Evolutionary conservation across 352 stramenopile species (phyloP).

Genomic region (Phytophthora podocarpi): DNA sequence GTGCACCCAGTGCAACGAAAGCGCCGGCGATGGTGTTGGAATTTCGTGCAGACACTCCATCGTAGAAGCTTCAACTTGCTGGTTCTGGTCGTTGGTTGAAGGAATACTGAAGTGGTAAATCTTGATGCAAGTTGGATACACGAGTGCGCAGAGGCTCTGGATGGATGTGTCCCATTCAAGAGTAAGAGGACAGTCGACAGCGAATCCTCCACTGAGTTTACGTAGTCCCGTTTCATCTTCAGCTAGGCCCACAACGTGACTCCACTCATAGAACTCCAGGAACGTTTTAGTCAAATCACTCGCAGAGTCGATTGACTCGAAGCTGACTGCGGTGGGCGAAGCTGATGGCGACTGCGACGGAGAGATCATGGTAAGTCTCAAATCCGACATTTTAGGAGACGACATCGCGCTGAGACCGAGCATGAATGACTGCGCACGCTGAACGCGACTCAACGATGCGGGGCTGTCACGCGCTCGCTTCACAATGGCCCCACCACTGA

Average conservation of each 20-base stretch:
- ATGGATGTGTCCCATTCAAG: conserved; percentile 67
- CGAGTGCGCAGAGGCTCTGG: conserved; percentile 58
- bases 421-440: conserved; percentile 60
- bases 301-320: conserved; percentile 21
- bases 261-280: conserved; percentile 83
- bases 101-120: conserved; percentile 50
- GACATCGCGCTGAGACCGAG: conserved; percentile 47
- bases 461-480: conserved; percentile 34
- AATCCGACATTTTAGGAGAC: conserved; percentile 32
- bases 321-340: conserved; percentile 9
- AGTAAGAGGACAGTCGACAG: conserved; percentile 58
- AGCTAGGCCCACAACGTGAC: conserved; percentile 1
- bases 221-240: conserved; percentile 24
- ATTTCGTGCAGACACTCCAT: conserved; percentile 66
- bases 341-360: conserved; percentile 22
- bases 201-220: conserved; percentile 24
- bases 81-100: conserved; percentile 3
- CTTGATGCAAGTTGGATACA: conserved; percentile 52
- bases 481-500: conserved; percentile 18
- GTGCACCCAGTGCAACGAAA: conserved; percentile 68
- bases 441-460: conserved; percentile 44
- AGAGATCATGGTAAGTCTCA: conserved; percentile 34
- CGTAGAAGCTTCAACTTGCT: conserved; percentile 18
- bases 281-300: conserved; percentile 61
- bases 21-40: conserved; percentile 35